Evolutionary conservation across 2,329 filamentous ascomycete genomes (phyloP).

Genomic region (Dothistroma septosporum): DNA sequence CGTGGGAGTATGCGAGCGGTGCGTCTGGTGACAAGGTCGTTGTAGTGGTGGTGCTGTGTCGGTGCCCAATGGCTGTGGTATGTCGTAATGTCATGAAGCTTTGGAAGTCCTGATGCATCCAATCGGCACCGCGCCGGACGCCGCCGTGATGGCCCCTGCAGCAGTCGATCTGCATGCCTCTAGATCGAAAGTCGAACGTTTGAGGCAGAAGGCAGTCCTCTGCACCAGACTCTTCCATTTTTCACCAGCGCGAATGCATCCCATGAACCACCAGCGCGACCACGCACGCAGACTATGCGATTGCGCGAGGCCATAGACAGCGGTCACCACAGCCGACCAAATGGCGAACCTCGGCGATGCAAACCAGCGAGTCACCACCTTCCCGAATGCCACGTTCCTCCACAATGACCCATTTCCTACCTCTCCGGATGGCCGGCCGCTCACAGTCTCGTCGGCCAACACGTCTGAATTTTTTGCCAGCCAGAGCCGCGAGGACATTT

Average conservation of each 20-base stretch:
- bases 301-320: not conserved
- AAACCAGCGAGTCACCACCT: conserved; percentile 10
- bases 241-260: not conserved
- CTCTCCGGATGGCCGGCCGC: conserved; percentile 8
- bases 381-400: conserved; percentile 26
- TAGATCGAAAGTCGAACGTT: not conserved
- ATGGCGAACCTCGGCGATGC: not conserved
- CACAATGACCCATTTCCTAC: conserved; percentile 22
- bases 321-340: not conserved
- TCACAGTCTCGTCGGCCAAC: conserved; percentile 15
- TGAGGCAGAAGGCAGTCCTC: not conserved
- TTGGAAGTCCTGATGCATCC: not conserved
- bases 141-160: not conserved
- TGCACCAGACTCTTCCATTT: too few relatives aligned
- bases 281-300: conserved; percentile 6
- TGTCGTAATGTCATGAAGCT: conserved; percentile 1
- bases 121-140: not conserved
- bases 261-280: not conserved
- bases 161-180: not conserved
- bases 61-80: not conserved
- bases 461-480: conserved; percentile 22
- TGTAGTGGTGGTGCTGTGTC: conserved; percentile 4
- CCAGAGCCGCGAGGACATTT: conserved; percentile 18
- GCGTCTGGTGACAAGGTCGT: not conserved
- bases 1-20: conserved; percentile 41